These are phyloP conservation scores for Mycena capillaripes DNA, from an alignment of 768 basidiomycete species.

Conservation along the genomic window DNA sequence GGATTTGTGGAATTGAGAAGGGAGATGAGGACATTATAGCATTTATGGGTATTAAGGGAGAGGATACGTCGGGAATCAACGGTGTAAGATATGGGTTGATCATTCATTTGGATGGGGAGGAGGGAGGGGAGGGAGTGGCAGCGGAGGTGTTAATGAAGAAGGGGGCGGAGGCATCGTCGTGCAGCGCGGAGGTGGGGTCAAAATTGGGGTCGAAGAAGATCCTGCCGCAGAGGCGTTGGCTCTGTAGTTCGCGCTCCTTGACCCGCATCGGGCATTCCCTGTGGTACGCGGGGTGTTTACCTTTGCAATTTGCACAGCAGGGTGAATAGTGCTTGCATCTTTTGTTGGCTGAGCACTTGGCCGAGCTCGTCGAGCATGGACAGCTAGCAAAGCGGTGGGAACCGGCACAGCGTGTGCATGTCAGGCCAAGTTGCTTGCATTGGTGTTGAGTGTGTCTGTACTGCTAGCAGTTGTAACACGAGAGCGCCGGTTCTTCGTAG, in stretches of 20 bases:
- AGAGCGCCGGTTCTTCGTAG: neutral
- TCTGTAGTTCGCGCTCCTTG: neutral
- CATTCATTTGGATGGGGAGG: too few species aligned
- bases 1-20: neutral
- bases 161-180: neutral
- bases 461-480: neutral
- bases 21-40: neutral
- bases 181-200: neutral
- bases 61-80: neutral
- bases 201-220: neutral
- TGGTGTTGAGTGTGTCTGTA: neutral
- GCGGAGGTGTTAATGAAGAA: neutral
- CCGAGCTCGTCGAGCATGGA: neutral
- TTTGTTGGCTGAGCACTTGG: neutral
- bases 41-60: slow-evolving; percentile 1
- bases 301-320: neutral
- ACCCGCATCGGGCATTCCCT: neutral
- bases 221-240: neutral
- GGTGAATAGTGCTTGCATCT: neutral
- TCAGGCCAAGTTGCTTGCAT: neutral
- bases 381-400: neutral
- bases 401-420: neutral
- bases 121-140: too few species aligned
- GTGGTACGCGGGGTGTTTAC: neutral
- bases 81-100: too few species aligned